Conservation (phyloP, 306 rosid genomes). For the Pterocarpus santalinus region DNA sequence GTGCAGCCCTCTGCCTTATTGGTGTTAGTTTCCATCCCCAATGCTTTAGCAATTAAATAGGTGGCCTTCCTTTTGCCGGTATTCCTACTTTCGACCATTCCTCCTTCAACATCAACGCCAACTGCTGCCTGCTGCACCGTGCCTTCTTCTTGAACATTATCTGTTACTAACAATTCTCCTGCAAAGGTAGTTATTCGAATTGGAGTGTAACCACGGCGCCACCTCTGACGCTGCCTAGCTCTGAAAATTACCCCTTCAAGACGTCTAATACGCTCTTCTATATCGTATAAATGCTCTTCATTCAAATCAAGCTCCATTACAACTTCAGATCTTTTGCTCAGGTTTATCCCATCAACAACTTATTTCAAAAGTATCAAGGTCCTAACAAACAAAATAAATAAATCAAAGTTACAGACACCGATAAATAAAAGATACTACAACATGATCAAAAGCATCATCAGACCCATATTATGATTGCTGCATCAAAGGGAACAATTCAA, state of each 20-base stretch:
- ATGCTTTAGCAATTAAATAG: slow-evolving; percentile 64
- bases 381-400: slow-evolving; percentile 10
- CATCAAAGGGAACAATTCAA: background rate
- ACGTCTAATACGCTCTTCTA: slow-evolving; percentile 68
- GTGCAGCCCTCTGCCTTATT: slow-evolving; percentile 31
- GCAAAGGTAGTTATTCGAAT: slow-evolving; percentile 45
- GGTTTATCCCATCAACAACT: slow-evolving; percentile 39
- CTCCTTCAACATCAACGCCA: slow-evolving; percentile 43
- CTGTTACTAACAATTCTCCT: slow-evolving; percentile 29
- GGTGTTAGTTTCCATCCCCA: slow-evolving; percentile 52
- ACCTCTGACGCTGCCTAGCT: slow-evolving; percentile 61
- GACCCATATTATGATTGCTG: background rate
- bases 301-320: slow-evolving; percentile 68
- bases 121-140: slow-evolving; percentile 13
- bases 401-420: background rate
- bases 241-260: slow-evolving; percentile 66
- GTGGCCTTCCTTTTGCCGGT: slow-evolving; percentile 42
- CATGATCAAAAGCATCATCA: slow-evolving; percentile 3
- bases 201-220: slow-evolving; percentile 44
- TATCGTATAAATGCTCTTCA: slow-evolving; percentile 56
- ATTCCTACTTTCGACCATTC: slow-evolving; percentile 1
- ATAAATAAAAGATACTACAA: background rate
- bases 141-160: slow-evolving; percentile 34
- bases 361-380: slow-evolving; percentile 42
- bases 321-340: slow-evolving; percentile 52